phyloP scores from a whole-genome alignment of 179 eudicot species.

The Carnegiea gigantea region DNA sequence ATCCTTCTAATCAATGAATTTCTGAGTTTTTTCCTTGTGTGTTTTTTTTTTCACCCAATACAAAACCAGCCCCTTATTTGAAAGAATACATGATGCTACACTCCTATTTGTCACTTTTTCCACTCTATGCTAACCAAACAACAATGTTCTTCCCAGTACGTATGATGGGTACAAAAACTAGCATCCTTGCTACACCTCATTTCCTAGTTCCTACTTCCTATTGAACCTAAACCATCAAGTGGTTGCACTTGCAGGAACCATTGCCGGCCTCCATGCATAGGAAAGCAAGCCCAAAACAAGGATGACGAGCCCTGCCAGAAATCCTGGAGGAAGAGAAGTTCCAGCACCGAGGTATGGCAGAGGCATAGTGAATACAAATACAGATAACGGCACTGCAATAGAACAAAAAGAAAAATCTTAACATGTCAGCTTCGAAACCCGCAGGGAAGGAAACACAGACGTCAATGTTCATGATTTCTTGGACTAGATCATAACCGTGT shows the following conservation, averaged over 20 bases:
- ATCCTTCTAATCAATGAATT: too few species aligned
- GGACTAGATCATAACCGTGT: too few species aligned
- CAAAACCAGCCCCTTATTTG: neutral
- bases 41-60: too few species aligned
- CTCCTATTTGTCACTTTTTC: neutral
- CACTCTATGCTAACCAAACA: slow-evolving; percentile 1
- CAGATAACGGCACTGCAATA: slow-evolving; percentile 78
- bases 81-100: neutral
- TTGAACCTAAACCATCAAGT: slow-evolving; percentile 15
- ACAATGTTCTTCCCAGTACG: slow-evolving; percentile 4
- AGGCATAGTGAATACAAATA: slow-evolving; percentile 77
- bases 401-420: neutral
- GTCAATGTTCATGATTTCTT: too few species aligned
- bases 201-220: neutral
- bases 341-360: slow-evolving; percentile 88
- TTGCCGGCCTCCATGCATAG: slow-evolving; percentile 55
- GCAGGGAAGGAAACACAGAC: too few species aligned
- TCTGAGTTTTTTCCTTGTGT: too few species aligned
- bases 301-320: slow-evolving; percentile 61
- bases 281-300: slow-evolving; percentile 74
- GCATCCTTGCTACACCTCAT: neutral
- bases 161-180: slow-evolving; percentile 19
- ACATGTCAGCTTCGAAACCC: neutral
- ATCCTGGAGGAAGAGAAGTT: slow-evolving; percentile 82
- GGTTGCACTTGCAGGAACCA: slow-evolving; percentile 32